Evolutionary conservation across 1,139 yeast genomes (phyloP), one percentile per base, ranked within the genome.

Genomic region (Arxiozyma bovina): DNA sequence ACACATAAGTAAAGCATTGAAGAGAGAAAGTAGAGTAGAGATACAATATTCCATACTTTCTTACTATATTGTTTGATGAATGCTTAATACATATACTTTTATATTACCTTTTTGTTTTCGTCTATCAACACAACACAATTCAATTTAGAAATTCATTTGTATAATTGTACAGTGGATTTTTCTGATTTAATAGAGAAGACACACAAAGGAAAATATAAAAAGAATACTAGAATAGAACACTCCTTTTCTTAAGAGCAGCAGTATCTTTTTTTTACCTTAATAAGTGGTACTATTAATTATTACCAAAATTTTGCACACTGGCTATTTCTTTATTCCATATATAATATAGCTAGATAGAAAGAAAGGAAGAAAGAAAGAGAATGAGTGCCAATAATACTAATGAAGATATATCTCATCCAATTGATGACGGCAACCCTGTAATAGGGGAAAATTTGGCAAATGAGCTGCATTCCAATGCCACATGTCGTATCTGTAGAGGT

Each of bases 401-500:
- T 15, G 49, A 46, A 21, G 49, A 38, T 9, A 11, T 42, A 41
- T 17, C 21, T 49, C 41, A 27, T 49, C 51, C 45, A 11, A 30
- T 30, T 17, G 46, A 42, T 49, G 41, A 42, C 22, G 15, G 25
- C 8, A 27, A 42, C 22, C 22, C 27, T 27, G 11, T 25, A 15
- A 21, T 21, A 25, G 17, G 27, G 17, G 40, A 42, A 12, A 20
- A 30, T 42, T 25, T n/a, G 3, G 6, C 46, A 49, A 34, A 48
- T 45, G 52, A 41, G 11, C 56, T 55, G 12, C 63, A 62, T 18
- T 25, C 50, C n/a, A 78, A 75, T 55, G 76, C 77, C 43, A 77
- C 83, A 1, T 94, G 99, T 70, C 85, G 99, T 58, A 91, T 93
- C 54, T 93, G 99, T 69, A 85, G 96, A 55, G 93, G 95, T 50